Conservation (phyloP, 305 asterid species). For the Fraxinus albicans region DNA sequence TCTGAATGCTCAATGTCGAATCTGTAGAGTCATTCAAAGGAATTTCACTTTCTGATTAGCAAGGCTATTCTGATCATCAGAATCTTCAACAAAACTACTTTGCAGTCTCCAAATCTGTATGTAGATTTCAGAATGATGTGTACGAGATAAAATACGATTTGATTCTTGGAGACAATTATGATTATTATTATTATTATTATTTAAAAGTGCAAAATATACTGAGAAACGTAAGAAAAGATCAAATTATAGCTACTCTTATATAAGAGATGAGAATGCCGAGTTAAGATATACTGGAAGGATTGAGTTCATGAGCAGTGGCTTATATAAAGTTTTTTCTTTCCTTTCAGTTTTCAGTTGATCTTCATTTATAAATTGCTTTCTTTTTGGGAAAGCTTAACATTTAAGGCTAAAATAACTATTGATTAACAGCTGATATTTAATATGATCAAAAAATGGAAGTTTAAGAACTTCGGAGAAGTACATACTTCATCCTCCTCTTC, state of each 20-base stretch:
- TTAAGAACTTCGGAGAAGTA: neutral
- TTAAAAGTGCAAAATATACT: neutral
- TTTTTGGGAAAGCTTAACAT: neutral
- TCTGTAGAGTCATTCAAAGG: neutral
- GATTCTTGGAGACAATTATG: neutral
- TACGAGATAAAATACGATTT: neutral
- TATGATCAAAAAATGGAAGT: neutral
- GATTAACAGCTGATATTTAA: neutral
- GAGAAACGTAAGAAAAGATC: neutral
- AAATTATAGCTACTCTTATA: neutral
- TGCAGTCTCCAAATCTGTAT: neutral
- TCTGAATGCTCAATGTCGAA: neutral
- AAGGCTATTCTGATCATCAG: neutral
- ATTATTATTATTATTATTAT: too few species aligned
- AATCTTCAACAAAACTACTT: neutral
- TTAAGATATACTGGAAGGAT: neutral
- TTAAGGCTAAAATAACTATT: neutral
- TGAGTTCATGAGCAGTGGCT: neutral
- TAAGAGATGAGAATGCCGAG: neutral
- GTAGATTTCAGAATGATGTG: neutral
- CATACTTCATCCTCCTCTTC: neutral
- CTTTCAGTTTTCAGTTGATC: neutral
- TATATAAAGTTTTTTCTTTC: neutral
- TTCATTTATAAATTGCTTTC: neutral
- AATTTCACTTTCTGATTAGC: neutral